These are phyloP conservation scores for Aspergillus quadricinctus DNA, from an alignment of 2,329 filamentous ascomycete species.

Conservation along the genomic window DNA sequence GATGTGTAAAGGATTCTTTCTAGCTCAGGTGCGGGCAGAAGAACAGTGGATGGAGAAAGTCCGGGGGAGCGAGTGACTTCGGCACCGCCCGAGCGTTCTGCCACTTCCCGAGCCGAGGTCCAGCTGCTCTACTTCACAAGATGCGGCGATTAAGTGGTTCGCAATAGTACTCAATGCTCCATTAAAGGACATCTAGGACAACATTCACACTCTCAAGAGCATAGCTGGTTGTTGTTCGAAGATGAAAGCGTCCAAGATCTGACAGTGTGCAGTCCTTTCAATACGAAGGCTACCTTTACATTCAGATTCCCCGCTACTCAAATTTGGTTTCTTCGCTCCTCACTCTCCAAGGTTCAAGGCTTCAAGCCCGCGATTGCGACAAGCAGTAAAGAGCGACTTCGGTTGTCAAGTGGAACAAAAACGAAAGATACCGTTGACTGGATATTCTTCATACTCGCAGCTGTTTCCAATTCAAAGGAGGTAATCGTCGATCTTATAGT, in stretches of 20 bases:
- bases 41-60: constrained; percentile 24
- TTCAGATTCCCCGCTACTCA: not conserved
- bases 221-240: not conserved
- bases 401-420: not conserved
- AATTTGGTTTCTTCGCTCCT: no score
- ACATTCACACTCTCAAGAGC: not conserved
- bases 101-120: constrained; percentile 35
- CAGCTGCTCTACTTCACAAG: constrained; percentile 15
- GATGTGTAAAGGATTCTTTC: not conserved
- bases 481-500: not conserved
- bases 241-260: not conserved
- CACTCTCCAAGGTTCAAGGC: no score
- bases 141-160: not conserved
- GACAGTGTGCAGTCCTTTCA: not conserved
- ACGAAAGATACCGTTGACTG: not conserved
- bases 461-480: not conserved
- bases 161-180: not conserved
- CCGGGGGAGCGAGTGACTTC: constrained; percentile 26
- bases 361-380: not conserved
- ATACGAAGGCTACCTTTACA: not conserved
- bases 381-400: not conserved
- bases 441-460: not conserved
- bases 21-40: constrained; percentile 2
- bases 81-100: constrained; percentile 31
- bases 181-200: not conserved